A percentile compares a stretch with the other conserved stretches of the same genome.
Conservation (phyloP, 352 stramenopile species). For the Phytopythium cucurbitacearum region DNA sequence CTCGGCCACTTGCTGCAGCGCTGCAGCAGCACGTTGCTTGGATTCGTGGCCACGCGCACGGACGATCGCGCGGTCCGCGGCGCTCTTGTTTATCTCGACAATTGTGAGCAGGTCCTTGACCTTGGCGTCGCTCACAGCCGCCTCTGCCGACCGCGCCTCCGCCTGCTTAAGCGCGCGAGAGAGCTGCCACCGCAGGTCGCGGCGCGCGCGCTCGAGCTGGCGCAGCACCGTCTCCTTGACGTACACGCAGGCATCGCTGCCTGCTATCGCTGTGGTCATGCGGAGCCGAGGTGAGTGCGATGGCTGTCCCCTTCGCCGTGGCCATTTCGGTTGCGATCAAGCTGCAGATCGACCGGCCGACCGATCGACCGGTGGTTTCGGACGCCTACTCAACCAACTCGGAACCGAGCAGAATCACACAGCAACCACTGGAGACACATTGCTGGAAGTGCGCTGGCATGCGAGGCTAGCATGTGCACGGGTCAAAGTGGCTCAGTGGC, state of each 20-base stretch:
- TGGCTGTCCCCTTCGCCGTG: no score
- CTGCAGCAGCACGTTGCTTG: conserved; percentile 18
- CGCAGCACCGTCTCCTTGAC: conserved; percentile 44
- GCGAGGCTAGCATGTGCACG: no score
- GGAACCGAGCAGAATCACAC: no score
- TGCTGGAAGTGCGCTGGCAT: no score
- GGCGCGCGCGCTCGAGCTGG: conserved; percentile 49
- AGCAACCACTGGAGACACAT: no score
- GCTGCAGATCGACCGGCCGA: no score
- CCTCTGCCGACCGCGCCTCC: conserved; percentile 27
- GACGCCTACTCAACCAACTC: no score
- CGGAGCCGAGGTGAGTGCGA: no score
- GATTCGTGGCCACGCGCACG: conserved; percentile 19
- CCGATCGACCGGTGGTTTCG: no score
- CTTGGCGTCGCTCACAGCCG: conserved; percentile 34
- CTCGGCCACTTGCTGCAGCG: conserved; percentile 7
- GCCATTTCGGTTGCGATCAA: no score
- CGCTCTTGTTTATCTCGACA: conserved; percentile 59
- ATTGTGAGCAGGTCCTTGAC: conserved; percentile 64
- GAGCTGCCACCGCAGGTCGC: conserved; percentile 50
- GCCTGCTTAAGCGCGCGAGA: conserved; percentile 28
- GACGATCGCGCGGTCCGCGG: conserved; percentile 30
- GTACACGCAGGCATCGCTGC: conserved; percentile 25
- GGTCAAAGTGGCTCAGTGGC: no score
- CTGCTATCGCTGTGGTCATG: no score